These are phyloP conservation scores for Megacollybia marginata DNA, from an alignment of 768 basidiomycete species.

Conservation along the genomic window DNA sequence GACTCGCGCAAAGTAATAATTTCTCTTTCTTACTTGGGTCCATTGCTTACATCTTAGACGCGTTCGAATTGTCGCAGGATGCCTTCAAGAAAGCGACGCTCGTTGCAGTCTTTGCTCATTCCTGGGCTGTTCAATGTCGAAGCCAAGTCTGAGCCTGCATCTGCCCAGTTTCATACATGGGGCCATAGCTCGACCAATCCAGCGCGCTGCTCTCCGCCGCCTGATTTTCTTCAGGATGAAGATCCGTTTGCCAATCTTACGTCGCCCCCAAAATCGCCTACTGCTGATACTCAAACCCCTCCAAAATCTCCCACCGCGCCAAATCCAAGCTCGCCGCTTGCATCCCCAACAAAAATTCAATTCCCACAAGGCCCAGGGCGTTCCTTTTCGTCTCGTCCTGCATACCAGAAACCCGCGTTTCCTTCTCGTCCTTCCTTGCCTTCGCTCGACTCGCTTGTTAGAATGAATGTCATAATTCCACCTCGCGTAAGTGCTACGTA, in stretches of 20 bases:
- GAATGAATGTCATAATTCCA: slow-evolving; percentile 38
- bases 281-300: slow-evolving; percentile 11
- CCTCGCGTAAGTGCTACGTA: slow-evolving; percentile 31
- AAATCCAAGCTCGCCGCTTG: slow-evolving; percentile 9
- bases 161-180: slow-evolving; percentile 4
- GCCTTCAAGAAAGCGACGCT: slow-evolving; percentile 41
- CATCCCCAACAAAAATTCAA: slow-evolving; percentile 5
- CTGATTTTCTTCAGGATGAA: slow-evolving; percentile 49
- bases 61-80: slow-evolving; percentile 19
- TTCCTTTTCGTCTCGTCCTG: slow-evolving; percentile 18
- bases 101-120: slow-evolving; percentile 44
- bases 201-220: slow-evolving; percentile 4
- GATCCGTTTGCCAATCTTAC: slow-evolving; percentile 69
- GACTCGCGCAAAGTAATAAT: background rate
- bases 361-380: slow-evolving; percentile 3
- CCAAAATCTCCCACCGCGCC: slow-evolving; percentile 7
- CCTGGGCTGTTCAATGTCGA: slow-evolving; percentile 31
- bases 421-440: slow-evolving; percentile 43
- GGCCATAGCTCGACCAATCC: background rate
- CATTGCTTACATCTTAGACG: background rate
- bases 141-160: slow-evolving; percentile 4
- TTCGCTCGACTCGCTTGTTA: slow-evolving; percentile 39
- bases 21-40: background rate
- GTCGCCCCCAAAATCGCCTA: slow-evolving; percentile 7
- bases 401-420: slow-evolving; percentile 42